Conservation (phyloP, 2,329 filamentous ascomycete species). For the Camillea tinctor region DNA sequence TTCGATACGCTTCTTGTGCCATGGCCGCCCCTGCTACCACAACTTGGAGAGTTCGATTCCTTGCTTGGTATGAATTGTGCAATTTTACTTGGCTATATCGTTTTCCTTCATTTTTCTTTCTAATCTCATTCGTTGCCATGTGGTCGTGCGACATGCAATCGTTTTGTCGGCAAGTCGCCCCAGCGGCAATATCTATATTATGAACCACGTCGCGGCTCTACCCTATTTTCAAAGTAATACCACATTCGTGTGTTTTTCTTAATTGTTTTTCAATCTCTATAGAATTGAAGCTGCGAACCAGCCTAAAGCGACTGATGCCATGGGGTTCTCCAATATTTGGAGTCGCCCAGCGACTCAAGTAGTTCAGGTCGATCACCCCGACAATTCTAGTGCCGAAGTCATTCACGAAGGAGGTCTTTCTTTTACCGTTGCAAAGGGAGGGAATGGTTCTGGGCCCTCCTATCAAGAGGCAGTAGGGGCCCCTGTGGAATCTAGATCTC, state of each 20-base stretch:
- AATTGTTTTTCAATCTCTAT: background rate
- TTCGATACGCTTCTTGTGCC: constrained; percentile 3
- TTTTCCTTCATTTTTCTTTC: background rate
- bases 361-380: constrained; percentile 5
- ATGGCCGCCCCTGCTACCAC: background rate
- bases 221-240: background rate
- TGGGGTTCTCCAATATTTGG: constrained; percentile 26
- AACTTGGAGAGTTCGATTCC: background rate
- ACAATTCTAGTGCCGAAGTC: constrained; percentile 21
- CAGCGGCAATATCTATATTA: background rate
- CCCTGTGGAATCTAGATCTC: constrained; percentile 57
- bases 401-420: constrained; percentile 28
- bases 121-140: background rate
- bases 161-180: background rate
- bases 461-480: constrained; percentile 62
- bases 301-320: constrained; percentile 1
- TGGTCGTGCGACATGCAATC: background rate
- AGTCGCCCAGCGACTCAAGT: constrained; percentile 8
- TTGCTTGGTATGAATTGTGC: background rate
- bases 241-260: no score
- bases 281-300: background rate
- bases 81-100: background rate
- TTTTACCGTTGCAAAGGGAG: constrained; percentile 26
- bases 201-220: background rate
- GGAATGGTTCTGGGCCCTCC: constrained; percentile 45